Evolutionary conservation across 139 green algal genomes (phyloP).

Genomic region (Chlamydomonas applanata): DNA sequence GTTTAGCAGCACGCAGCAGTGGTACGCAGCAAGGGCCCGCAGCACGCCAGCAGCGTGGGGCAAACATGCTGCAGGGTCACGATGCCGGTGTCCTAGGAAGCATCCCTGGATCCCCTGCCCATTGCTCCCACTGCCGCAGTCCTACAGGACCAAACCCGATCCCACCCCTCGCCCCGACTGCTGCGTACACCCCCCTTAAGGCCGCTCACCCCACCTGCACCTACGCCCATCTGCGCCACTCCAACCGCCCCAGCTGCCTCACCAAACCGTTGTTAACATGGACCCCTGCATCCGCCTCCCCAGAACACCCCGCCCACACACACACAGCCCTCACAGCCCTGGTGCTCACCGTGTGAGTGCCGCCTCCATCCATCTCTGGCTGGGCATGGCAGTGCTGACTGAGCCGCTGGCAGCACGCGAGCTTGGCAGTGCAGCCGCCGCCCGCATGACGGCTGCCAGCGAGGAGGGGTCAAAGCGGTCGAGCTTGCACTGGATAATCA

Average conservation of each 20-base stretch:
- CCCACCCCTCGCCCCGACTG: no score
- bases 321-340: not conserved
- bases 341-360: not conserved
- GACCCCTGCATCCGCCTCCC: not conserved
- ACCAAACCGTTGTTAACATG: not conserved
- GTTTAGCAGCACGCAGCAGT: not conserved
- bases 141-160: no score
- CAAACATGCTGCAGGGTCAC: no score
- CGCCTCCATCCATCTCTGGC: not conserved
- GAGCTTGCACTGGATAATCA: constrained; percentile 9
- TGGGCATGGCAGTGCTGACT: not conserved
- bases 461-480: not conserved
- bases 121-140: no score
- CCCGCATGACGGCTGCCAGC: not conserved
- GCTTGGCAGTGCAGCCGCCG: not conserved
- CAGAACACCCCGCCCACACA: not conserved
- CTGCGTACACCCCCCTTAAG: no score
- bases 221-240: no score
- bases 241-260: no score
- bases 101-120: no score
- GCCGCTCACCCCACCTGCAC: no score
- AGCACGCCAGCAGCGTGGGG: no score
- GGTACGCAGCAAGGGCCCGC: not conserved
- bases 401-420: not conserved
- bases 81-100: no score